Percentiles rank a stretch among this genome's conserved stretches.
phyloP scores from a whole-genome alignment of 768 basidiomycete genomes.

The Leccinum rimulosum region DNA sequence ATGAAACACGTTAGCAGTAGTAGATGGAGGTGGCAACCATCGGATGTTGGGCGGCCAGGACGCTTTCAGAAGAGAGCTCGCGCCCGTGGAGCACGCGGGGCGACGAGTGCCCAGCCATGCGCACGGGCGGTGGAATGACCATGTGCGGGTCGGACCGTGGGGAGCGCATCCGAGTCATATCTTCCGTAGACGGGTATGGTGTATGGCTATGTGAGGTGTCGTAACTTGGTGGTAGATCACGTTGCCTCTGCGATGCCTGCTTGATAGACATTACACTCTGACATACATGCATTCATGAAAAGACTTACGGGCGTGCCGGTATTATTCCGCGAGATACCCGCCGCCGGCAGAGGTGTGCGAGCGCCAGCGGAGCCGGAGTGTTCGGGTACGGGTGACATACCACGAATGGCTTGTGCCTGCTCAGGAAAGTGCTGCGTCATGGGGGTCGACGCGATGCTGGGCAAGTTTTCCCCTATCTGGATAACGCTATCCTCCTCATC shows the following conservation, averaged over 20 bases:
- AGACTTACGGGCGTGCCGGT: slow-evolving; percentile 17
- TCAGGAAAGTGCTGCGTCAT: slow-evolving; percentile 12
- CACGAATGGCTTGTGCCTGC: slow-evolving; percentile 3
- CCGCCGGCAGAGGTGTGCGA: neutral
- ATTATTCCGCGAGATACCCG: neutral
- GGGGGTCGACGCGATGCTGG: slow-evolving; percentile 14
- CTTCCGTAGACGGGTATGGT: slow-evolving; percentile 25
- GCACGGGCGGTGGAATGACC: slow-evolving; percentile 38
- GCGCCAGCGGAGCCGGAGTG: neutral
- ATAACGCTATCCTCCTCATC: slow-evolving; percentile 12
- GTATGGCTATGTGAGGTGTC: slow-evolving; percentile 11
- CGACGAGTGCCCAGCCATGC: slow-evolving; percentile 33
- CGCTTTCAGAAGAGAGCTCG: slow-evolving; percentile 26
- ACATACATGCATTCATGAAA: neutral
- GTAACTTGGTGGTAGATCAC: slow-evolving; percentile 17
- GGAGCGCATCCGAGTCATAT: slow-evolving; percentile 7
- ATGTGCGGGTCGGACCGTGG: slow-evolving; percentile 27
- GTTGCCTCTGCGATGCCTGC: slow-evolving; percentile 10
- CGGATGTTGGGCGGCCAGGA: slow-evolving; percentile 25
- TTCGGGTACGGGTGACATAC: slow-evolving; percentile 6
- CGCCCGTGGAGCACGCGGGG: slow-evolving; percentile 21
- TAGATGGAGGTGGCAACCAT: slow-evolving; percentile 21
- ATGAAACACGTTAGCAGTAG: slow-evolving; percentile 12
- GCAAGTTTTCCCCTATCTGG: slow-evolving; percentile 20
- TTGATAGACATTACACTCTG: neutral